Percentiles rank a stretch among this genome's conserved stretches.
Conservation (phyloP, 1,284 basidiomycete genomes). For the Kalmanozyma brasiliensis region DNA sequence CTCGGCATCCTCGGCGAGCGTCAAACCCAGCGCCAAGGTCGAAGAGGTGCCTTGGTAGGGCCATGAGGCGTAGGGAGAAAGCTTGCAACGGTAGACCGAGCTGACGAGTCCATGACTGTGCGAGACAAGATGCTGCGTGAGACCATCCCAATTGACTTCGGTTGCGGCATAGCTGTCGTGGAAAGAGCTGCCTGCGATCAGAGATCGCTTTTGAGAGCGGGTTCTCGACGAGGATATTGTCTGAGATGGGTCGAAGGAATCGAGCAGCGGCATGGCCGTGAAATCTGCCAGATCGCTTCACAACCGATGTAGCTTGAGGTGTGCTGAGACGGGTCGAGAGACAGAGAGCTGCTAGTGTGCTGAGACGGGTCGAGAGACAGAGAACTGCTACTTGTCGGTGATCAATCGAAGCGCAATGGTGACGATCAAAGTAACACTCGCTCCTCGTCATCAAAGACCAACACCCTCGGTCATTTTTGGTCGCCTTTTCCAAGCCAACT, state of each 20-base stretch:
- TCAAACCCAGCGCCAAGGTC: not conserved
- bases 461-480: conserved; percentile 3
- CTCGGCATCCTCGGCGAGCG: not conserved
- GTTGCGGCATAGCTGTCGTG: not conserved
- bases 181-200: conserved; percentile 3
- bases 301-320: too few relatives aligned
- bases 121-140: conserved; percentile 4
- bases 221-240: not conserved
- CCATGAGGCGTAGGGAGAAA: conserved; percentile 6
- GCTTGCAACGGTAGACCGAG: conserved; percentile 14
- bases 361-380: too few relatives aligned
- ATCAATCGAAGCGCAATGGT: not conserved
- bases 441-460: not conserved
- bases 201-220: not conserved
- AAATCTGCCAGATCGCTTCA: too few relatives aligned
- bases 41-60: conserved; percentile 1
- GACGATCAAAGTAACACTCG: conserved; percentile 6
- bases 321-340: too few relatives aligned
- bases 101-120: conserved; percentile 36
- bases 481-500: conserved; percentile 7
- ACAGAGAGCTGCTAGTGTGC: too few relatives aligned
- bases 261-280: conserved; percentile 13
- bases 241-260: conserved; percentile 8
- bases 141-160: not conserved
- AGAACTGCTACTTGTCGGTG: too few relatives aligned